phyloP scores from a whole-genome alignment of 2,329 filamentous ascomycete species.

The Boeremia lycopersici region DNA sequence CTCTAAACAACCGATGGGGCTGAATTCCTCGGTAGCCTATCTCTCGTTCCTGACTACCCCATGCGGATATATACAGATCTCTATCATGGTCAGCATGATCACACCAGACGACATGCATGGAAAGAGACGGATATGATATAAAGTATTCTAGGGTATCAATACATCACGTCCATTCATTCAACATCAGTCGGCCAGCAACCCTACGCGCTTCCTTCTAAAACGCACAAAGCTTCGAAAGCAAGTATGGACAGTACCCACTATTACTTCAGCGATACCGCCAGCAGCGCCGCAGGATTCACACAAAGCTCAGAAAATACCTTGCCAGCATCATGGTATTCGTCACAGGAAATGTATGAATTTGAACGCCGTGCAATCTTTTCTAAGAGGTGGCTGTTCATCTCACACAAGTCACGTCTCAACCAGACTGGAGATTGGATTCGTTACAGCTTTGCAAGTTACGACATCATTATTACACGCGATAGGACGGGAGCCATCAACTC shows the following conservation, averaged over 20 bases:
- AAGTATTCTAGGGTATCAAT: background rate
- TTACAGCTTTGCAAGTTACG: constrained; percentile 10
- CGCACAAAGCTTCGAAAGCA: background rate
- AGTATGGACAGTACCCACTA: background rate
- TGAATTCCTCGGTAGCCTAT: background rate
- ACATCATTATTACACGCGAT: constrained; percentile 23
- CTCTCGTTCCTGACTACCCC: constrained; percentile 6
- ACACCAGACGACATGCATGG: background rate
- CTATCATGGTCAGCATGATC: background rate
- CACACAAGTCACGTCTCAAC: constrained; percentile 33
- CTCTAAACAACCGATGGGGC: background rate
- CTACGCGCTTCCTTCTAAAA: background rate
- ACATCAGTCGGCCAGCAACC: background rate
- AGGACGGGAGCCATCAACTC: constrained; percentile 28
- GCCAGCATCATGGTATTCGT: constrained; percentile 52
- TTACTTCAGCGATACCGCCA: background rate
- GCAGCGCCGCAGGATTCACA: background rate
- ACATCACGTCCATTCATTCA: background rate
- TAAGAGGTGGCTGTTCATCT: constrained; percentile 43
- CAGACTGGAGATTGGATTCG: constrained; percentile 22
- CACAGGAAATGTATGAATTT: constrained; percentile 50
- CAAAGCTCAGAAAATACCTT: background rate
- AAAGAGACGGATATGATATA: background rate
- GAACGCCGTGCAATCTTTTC: constrained; percentile 55
- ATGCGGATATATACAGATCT: background rate